phyloP scores from a whole-genome alignment of 495 filamentous ascomycete genomes.

The Penicillium dipodomyicola region DNA sequence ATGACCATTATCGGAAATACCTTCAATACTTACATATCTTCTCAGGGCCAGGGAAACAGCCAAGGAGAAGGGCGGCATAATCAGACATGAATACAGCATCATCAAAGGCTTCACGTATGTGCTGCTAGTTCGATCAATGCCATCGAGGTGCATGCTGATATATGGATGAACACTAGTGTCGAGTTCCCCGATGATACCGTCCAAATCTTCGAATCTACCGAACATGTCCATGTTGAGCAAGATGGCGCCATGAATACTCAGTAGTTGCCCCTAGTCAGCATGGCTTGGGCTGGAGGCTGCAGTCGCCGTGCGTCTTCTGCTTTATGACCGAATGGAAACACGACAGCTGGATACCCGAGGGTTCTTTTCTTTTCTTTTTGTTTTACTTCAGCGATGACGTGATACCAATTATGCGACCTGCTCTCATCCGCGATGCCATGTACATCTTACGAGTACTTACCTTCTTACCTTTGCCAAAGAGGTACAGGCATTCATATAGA shows the following conservation, averaged over 20 bases:
- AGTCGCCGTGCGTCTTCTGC: conserved; percentile 3
- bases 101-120: conserved; percentile 91
- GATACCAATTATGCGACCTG: conserved; percentile 20
- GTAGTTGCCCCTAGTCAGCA: conserved; percentile 30
- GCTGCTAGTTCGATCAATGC: not conserved
- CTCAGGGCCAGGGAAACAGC: conserved; percentile 70
- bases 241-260: conserved; percentile 72
- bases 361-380: conserved; percentile 12
- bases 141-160: not conserved
- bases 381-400: conserved; percentile 21
- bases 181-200: conserved; percentile 67
- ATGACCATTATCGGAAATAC: not conserved
- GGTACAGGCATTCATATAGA: conserved; percentile 4
- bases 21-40: conserved; percentile 10
- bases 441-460: conserved; percentile 1
- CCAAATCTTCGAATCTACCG: conserved; percentile 56
- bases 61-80: conserved; percentile 69
- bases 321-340: not conserved
- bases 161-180: conserved; percentile 53
- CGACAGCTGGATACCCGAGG: not conserved
- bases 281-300: not conserved
- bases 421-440: conserved; percentile 14
- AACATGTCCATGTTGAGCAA: conserved; percentile 73
- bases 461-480: conserved; percentile 2
- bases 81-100: conserved; percentile 76